Percentiles rank a stretch among this genome's conserved stretches.
These are phyloP conservation scores for Daldinia vernicosa DNA, from an alignment of 495 filamentous ascomycete species.

Conservation along the genomic window DNA sequence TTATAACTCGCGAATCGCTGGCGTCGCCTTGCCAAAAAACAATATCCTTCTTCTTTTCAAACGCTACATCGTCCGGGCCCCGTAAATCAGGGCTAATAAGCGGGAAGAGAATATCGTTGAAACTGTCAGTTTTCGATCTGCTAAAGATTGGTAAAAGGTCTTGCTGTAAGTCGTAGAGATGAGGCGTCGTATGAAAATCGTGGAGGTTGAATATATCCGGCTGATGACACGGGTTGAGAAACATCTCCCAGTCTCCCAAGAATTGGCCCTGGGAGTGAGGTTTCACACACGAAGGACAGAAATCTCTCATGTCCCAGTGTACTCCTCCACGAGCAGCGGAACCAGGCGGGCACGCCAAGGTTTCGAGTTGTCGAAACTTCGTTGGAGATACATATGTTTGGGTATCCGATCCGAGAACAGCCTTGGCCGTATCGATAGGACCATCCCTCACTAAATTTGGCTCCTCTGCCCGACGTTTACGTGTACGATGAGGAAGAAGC, in stretches of 20 bases:
- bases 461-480: conserved; percentile 50
- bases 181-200: conserved; percentile 71
- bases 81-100: conserved; percentile 77
- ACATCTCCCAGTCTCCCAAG: conserved; percentile 69
- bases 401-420: conserved; percentile 4
- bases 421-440: conserved; percentile 3
- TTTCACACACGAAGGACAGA: conserved; percentile 68
- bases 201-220: conserved; percentile 79
- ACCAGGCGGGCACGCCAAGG: conserved; percentile 64
- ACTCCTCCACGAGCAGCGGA: conserved; percentile 64
- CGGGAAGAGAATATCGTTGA: conserved; percentile 82
- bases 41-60: conserved; percentile 61
- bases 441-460: conserved; percentile 25
- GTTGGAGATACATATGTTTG: conserved; percentile 50
- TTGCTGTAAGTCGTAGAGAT: conserved; percentile 67
- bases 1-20: conserved; percentile 44
- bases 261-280: conserved; percentile 77
- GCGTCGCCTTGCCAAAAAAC: conserved; percentile 71
- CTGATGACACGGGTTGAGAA: conserved; percentile 78
- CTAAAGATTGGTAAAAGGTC: conserved; percentile 78
- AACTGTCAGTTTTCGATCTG: conserved; percentile 71
- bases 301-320: conserved; percentile 61
- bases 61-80: conserved; percentile 49
- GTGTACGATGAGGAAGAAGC: conserved; percentile 39
- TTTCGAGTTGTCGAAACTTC: conserved; percentile 61